A percentile compares a stretch with the other conserved stretches of the same genome.
Conservation (phyloP, 129 eudicot species). For the Pseudognaphalium luteoalbum region DNA sequence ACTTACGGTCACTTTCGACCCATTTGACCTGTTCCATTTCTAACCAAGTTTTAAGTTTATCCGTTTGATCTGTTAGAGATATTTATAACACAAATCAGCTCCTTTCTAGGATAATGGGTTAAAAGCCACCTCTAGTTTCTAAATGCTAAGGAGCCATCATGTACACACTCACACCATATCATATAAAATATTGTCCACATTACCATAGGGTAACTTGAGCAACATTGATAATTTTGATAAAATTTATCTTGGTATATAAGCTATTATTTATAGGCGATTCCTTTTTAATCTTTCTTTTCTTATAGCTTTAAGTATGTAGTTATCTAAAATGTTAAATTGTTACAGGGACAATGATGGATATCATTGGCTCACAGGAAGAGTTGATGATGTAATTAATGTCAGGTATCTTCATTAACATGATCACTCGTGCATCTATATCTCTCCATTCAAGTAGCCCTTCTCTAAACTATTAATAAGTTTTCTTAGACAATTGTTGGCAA, state of each 20-base stretch:
- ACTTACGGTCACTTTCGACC: no score
- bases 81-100: no score
- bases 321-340: not conserved
- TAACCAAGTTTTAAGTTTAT: no score
- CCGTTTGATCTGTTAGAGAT: no score
- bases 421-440: not conserved
- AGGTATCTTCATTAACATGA: slow-evolving; percentile 45
- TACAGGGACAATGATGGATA: slow-evolving; percentile 91
- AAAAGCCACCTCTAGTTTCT: not conserved
- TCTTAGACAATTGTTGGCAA: not conserved
- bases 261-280: not conserved
- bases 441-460: not conserved
- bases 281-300: not conserved
- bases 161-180: not conserved
- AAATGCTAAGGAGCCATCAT: not conserved
- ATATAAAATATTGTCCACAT: not conserved
- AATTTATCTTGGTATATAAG: not conserved
- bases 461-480: not conserved
- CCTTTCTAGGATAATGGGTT: not conserved
- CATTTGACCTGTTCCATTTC: no score
- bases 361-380: slow-evolving; percentile 96
- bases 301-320: slow-evolving; percentile 3
- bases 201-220: not conserved
- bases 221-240: not conserved
- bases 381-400: slow-evolving; percentile 92